Evolutionary conservation across 2,329 filamentous ascomycete genomes (phyloP).

Genomic region (Phoma herbarum): DNA sequence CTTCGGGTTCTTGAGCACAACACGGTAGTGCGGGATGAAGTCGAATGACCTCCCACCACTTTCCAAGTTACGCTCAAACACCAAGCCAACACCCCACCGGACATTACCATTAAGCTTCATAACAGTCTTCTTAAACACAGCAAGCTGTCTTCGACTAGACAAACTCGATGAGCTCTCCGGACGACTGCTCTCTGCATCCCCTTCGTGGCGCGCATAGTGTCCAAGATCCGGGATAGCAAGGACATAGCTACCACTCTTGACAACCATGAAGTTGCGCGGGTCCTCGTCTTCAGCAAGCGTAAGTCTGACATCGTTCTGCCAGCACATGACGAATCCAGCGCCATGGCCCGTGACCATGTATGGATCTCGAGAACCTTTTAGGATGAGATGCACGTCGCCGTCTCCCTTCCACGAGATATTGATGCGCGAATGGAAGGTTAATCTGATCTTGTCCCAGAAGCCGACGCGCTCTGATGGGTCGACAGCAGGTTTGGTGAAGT

Average conservation of each 20-base stretch:
- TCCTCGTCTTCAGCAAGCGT: constrained; percentile 85
- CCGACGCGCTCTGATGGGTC: constrained; percentile 93
- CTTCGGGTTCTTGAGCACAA: constrained; percentile 82
- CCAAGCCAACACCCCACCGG: constrained; percentile 87
- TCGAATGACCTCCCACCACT: constrained; percentile 79
- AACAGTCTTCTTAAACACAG: constrained; percentile 96
- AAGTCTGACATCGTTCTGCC: constrained; percentile 92
- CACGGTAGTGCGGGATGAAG: constrained; percentile 91
- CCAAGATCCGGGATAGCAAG: constrained; percentile 94
- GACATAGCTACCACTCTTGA: constrained; percentile 94
- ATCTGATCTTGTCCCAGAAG: constrained; percentile 98
- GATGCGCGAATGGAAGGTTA: constrained; percentile 92
- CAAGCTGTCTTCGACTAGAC: constrained; percentile 73
- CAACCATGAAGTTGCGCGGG: constrained; percentile 91
- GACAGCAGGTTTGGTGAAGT: constrained; percentile 93
- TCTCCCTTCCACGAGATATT: constrained; percentile 92
- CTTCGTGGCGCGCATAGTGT: constrained; percentile 77
- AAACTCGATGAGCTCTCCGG: constrained; percentile 64
- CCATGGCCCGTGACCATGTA: constrained; percentile 93
- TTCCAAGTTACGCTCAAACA: constrained; percentile 86
- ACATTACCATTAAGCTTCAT: constrained; percentile 99
- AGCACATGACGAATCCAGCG: constrained; percentile 97
- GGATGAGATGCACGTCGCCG: constrained; percentile 90
- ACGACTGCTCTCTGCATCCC: constrained; percentile 58
- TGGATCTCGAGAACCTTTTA: constrained; percentile 91